These are phyloP conservation scores for Penicillium desertorum DNA, from an alignment of 495 filamentous ascomycete species.

Conservation along the genomic window DNA sequence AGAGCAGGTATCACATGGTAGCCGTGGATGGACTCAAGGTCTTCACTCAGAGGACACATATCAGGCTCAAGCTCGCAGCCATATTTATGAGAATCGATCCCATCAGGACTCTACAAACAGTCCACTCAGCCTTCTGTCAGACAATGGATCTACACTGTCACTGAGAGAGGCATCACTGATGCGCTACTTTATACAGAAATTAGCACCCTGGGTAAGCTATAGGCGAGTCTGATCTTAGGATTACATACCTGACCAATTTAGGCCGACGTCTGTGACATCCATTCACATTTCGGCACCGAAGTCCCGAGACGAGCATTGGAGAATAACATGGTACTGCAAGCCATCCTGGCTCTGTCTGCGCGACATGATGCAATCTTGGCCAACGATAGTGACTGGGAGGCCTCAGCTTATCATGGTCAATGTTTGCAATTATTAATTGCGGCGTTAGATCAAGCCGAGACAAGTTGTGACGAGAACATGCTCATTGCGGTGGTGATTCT, in stretches of 20 bases:
- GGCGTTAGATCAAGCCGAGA: slow-evolving; percentile 32
- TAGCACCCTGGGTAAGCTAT: slow-evolving; percentile 36
- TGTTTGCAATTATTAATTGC: slow-evolving; percentile 38
- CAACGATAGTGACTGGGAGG: slow-evolving; percentile 35
- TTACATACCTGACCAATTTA: slow-evolving; percentile 7
- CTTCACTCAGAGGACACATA: neutral
- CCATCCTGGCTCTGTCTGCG: slow-evolving; percentile 35
- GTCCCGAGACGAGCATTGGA: slow-evolving; percentile 36
- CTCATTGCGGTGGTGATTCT: slow-evolving; percentile 40
- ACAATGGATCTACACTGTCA: slow-evolving; percentile 18
- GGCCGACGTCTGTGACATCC: slow-evolving; percentile 40
- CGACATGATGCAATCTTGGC: slow-evolving; percentile 39
- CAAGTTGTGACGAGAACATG: slow-evolving; percentile 35
- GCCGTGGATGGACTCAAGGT: neutral
- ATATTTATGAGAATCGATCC: neutral
- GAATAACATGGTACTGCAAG: slow-evolving; percentile 38
- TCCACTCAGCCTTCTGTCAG: neutral
- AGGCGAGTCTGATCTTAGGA: neutral
- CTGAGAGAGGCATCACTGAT: slow-evolving; percentile 37
- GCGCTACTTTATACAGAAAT: slow-evolving; percentile 36
- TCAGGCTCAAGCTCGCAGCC: neutral
- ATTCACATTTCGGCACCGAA: slow-evolving; percentile 38
- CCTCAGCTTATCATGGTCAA: slow-evolving; percentile 40
- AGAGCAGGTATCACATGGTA: neutral
- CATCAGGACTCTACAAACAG: neutral